These are phyloP conservation scores for Achlya hypogyna DNA, from an alignment of 352 stramenopile species.

Conservation along the genomic window DNA sequence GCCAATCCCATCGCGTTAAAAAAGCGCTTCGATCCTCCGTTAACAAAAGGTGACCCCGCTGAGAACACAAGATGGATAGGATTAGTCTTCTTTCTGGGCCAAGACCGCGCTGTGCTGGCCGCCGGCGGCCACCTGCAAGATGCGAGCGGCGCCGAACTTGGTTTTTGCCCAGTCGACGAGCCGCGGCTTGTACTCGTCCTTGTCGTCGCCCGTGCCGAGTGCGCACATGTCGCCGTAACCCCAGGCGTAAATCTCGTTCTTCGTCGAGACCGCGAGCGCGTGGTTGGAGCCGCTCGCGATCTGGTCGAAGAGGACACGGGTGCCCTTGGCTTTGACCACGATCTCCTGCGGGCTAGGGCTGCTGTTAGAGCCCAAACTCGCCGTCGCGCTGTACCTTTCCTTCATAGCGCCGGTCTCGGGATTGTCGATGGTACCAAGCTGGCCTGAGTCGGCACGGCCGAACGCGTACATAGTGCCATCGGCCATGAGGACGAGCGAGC, in stretches of 20 bases:
- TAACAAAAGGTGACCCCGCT: too few species aligned
- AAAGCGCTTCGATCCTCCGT: too few species aligned
- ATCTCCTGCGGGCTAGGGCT: conserved; percentile 45
- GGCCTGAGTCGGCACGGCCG: conserved; percentile 89
- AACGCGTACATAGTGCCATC: conserved; percentile 87
- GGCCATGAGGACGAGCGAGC: conserved; percentile 87
- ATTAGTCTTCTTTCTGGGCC: conserved; percentile 24
- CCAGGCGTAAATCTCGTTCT: conserved; percentile 79
- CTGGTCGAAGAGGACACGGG: conserved; percentile 29
- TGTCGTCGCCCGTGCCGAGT: conserved; percentile 76
- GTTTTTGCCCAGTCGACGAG: conserved; percentile 61
- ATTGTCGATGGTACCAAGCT: conserved; percentile 80
- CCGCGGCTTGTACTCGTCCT: conserved; percentile 66
- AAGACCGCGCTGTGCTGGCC: conserved; percentile 83
- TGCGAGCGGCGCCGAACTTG: conserved; percentile 46
- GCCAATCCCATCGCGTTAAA: too few species aligned
- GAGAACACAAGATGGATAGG: too few species aligned
- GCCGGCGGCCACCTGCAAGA: conserved; percentile 74
- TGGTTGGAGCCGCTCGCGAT: conserved; percentile 84
- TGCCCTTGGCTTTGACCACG: conserved; percentile 31
- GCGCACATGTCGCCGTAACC: conserved; percentile 89
- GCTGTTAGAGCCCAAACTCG: too few species aligned
- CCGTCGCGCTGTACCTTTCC: conserved; percentile 27
- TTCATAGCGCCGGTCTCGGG: conserved; percentile 72
- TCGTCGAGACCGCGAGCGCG: conserved; percentile 66